These are phyloP conservation scores for Tuber aestivum DNA, from an alignment of 495 filamentous ascomycete genomes.

Conservation along the genomic window DNA sequence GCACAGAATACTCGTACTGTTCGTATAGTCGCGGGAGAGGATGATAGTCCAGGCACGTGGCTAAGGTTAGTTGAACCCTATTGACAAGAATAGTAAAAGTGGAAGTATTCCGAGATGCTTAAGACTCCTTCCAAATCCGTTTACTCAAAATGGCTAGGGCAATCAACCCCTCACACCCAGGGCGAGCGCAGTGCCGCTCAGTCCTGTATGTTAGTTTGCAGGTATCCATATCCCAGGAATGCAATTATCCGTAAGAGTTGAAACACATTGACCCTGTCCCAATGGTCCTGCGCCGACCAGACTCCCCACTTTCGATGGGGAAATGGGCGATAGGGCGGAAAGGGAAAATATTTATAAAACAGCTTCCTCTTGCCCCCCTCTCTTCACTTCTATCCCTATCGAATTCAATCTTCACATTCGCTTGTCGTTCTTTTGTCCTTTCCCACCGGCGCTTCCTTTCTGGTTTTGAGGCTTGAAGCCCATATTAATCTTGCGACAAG, in stretches of 20 bases:
- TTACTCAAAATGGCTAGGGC: neutral
- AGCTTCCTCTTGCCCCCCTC: neutral
- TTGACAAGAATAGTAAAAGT: neutral
- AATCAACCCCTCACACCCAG: neutral
- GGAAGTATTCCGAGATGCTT: neutral
- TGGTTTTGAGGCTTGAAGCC: slow-evolving; percentile 33
- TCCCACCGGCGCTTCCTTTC: slow-evolving; percentile 17
- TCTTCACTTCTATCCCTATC: slow-evolving; percentile 7
- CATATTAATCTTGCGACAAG: slow-evolving; percentile 13
- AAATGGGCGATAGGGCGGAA: neutral
- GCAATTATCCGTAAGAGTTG: neutral
- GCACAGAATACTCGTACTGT: no score
- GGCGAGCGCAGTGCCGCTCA: neutral
- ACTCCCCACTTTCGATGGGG: neutral
- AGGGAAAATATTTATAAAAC: slow-evolving; percentile 13
- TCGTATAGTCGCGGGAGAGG: no score
- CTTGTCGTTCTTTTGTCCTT: slow-evolving; percentile 17
- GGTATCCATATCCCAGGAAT: neutral
- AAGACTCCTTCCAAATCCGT: neutral
- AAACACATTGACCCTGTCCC: neutral
- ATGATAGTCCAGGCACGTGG: neutral
- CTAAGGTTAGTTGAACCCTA: neutral
- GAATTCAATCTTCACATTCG: slow-evolving; percentile 22
- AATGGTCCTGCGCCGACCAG: neutral
- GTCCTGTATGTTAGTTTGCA: neutral